These are phyloP conservation scores for Triticum turgidum DNA, from an alignment of 176 grass and related monocot species.

Conservation along the genomic window DNA sequence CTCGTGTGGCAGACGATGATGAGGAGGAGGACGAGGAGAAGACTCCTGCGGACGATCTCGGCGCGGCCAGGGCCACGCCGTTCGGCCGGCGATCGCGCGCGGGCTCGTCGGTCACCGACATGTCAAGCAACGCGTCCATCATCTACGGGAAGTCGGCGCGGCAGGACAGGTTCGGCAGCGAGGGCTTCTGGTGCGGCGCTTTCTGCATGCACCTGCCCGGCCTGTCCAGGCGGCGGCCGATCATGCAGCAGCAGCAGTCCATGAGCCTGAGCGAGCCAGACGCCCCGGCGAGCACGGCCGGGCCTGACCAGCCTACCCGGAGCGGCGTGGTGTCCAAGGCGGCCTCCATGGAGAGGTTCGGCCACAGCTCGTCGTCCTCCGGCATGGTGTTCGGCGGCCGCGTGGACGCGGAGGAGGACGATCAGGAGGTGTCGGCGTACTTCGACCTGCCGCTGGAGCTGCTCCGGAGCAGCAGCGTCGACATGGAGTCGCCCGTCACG, in stretches of 20 bases:
- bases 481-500: conserved; percentile 47
- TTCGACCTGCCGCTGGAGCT: conserved; percentile 58
- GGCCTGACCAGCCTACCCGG: neutral
- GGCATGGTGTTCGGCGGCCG: conserved; percentile 26
- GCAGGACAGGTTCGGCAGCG: conserved; percentile 40
- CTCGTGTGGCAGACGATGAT: neutral
- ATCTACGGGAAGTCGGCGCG: conserved; percentile 34
- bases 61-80: neutral
- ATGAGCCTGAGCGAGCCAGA: conserved; percentile 37
- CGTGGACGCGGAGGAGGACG: conserved; percentile 5
- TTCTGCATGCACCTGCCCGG: conserved; percentile 61
- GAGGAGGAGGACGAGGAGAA: conserved; percentile 8
- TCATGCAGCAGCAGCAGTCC: conserved; percentile 37
- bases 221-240: conserved; percentile 52
- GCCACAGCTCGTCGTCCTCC: conserved; percentile 43
- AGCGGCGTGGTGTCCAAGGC: conserved; percentile 36
- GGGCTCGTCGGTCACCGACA: conserved; percentile 30
- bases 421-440: conserved; percentile 40
- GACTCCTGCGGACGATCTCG: neutral
- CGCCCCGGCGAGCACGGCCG: conserved; percentile 12
- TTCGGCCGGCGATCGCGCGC: conserved; percentile 16
- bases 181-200: conserved; percentile 54
- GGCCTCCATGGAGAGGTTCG: conserved; percentile 67
- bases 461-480: conserved; percentile 45
- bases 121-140: conserved; percentile 36